Base-by-base conservation (phyloP, 768 basidiomycete species). In the Naematelia encephala region DNA sequence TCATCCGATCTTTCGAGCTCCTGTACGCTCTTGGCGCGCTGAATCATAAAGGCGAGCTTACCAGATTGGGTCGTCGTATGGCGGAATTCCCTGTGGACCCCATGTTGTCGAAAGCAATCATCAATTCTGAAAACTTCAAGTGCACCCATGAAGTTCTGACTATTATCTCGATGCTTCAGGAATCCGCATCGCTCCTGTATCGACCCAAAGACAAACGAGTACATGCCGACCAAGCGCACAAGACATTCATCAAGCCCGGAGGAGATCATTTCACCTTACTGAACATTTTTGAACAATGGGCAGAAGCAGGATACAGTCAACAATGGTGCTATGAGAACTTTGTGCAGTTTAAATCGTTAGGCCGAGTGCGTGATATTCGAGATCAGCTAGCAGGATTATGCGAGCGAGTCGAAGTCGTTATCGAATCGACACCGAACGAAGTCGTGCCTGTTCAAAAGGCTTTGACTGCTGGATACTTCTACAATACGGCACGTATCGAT, bases 261-360 rank as follows among this genome's bases (percentile, higher is more conserved):
- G 96, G 96, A 22, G 96, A 99, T 70, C 96, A 98, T 79, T 99
- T 98, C 74, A 98, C 94, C 4, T 78, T 99, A 22, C 82, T 99
- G 25, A 98, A 98, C 74, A 91, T 98, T 12, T 98, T 92, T 88
- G 93, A 97, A 75, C 93, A 97, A 72, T 99, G 96, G 96, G 89
- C 89, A 19, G 96, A 99, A 63, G 90, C 93, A 22, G 91, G 91
- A 70, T 98, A 92, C 74, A 93, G 91, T 21, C 91, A 97, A 74
- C 90, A 93, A 51, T 77, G 74, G 74, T 74, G 66, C 47, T 64
- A 69, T 46, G 76, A 78, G 65, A 78, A 78, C 60, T 97, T 90
- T 79, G 78, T 96, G 50, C 93, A 94, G 74, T 92, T 87, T 82
- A 96, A 98, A 82, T 90, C 89, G 62, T 80, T 99, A 23, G 89